Base-by-base conservation (phyloP, 345 rosid species). In the Bruguiera gymnorhiza region DNA sequence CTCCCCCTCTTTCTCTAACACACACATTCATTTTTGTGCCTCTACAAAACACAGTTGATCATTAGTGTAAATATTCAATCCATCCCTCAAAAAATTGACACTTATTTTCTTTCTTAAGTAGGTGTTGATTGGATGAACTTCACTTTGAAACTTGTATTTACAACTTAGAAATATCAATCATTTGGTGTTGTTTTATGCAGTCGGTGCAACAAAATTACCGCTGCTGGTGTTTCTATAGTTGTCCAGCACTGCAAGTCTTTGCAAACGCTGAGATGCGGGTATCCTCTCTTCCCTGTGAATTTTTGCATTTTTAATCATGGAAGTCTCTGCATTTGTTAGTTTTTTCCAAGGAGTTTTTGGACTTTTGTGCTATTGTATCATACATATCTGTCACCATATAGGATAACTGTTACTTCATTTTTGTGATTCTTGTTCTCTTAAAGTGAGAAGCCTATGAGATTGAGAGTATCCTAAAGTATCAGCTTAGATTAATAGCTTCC, bases 251-350 rank as follows among this genome's bases (percentile, higher is more conserved):
- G 98, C 76, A 85, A 72, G 59, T 88, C 82, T 0, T 79, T 94
- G 81, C 86, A 85, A 70, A 88, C 91, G 29, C 66, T 94, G 74
- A 88, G 98, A 89, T 87, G 86, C 82, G 96, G 97, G 96, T 94
- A 94, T 32, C 55, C 1, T 54, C 30, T 72, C 59, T 64, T 43
- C 58, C n/a, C 1, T 13, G 18, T 62, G 23, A 57, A 62, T 43
- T 36, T 57, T 63, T 62, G 32, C 27, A 36, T 31, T 57, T 66
- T 26, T 20, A 66, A 52, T 32, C 18, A 23, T 39, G 54, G 6
- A 56, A 56, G 11, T 24, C 50, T 13, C 5, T 43, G 50, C 50
- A 43, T 43, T 43, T 43, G 50, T 43, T 43, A 43, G 50, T 21
- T 36, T 54, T 55, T 2, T 50, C 54, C 24, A 5, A 3, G 2